phyloP scores from a whole-genome alignment of 2,329 filamentous ascomycete genomes.

The Diplodia scrobiculata region DNA sequence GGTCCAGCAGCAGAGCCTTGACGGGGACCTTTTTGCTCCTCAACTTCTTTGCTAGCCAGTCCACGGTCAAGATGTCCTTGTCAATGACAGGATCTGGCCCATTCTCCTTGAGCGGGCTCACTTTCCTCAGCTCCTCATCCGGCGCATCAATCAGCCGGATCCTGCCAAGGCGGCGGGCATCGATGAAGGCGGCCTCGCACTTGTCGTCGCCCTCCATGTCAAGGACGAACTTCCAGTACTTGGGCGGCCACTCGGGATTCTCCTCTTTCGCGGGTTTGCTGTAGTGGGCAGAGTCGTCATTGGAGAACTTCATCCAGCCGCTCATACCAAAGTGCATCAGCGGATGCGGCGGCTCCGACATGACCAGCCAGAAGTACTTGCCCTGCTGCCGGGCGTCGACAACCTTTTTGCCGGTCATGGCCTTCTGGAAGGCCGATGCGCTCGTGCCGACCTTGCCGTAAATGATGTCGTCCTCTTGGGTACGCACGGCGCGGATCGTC shows the following conservation, averaged over 20 bases:
- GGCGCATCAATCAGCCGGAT: slow-evolving; percentile 81
- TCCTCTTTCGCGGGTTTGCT: slow-evolving; percentile 59
- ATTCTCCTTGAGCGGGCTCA: slow-evolving; percentile 82
- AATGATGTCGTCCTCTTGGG: slow-evolving; percentile 78
- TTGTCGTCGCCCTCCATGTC: slow-evolving; percentile 64
- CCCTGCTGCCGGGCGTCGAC: slow-evolving; percentile 77
- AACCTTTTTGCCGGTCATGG: slow-evolving; percentile 73
- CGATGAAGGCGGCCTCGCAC: slow-evolving; percentile 76
- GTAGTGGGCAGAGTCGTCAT: slow-evolving; percentile 78
- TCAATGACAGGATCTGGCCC: slow-evolving; percentile 91
- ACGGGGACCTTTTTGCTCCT: slow-evolving; percentile 77
- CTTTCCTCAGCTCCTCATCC: slow-evolving; percentile 71
- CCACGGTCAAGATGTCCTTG: slow-evolving; percentile 71
- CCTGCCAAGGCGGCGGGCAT: slow-evolving; percentile 75
- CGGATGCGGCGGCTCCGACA: slow-evolving; percentile 75
- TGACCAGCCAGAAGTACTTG: slow-evolving; percentile 94
- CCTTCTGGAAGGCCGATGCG: slow-evolving; percentile 70
- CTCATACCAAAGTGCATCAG: slow-evolving; percentile 79
- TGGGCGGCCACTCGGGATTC: slow-evolving; percentile 78
- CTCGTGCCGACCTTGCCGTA: slow-evolving; percentile 89
- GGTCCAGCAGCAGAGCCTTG: slow-evolving; percentile 85
- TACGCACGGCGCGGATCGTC: slow-evolving; percentile 68
- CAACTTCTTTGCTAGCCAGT: slow-evolving; percentile 73
- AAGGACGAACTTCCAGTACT: slow-evolving; percentile 83
- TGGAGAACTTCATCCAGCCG: slow-evolving; percentile 86